Evolutionary conservation across 768 basidiomycete species (phyloP), one percentile per base, ranked within the genome.

Genomic region (Pulveroboletus sp.): DNA sequence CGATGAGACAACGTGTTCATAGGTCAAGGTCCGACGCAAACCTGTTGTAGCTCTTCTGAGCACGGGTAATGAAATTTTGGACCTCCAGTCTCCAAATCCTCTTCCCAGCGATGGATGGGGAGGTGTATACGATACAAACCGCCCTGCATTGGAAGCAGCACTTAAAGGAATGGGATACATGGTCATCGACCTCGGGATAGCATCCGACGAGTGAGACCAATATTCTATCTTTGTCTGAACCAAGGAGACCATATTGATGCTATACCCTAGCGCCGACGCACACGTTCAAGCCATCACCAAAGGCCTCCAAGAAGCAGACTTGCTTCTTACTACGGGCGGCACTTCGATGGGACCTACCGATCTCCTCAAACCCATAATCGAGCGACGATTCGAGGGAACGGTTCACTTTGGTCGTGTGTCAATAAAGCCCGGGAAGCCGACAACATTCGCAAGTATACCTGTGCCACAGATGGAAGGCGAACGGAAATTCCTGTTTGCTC

Each of bases 271-370:
- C 33, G 69, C 86, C 47, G 63, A 73, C 5, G 72, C 77, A 3
- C 87, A 89, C 58, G 73, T 83, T 18, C 63, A 65, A 9, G 78
- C 79, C 3, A 75, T 95, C 42, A 59, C 66, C 51, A 67, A 65
- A 28, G 90, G 84, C 0, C 71, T 88, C 7, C 71, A 76, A 33
- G 59, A 64, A 17, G 86, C 89, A 0, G 92, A 94, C 60, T 66
- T 95, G 8, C 63, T 95, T 12, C 69, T 94, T 10, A 87, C 89
- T 1, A 95, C 92, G 2, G 92, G 92, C 10, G 92, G 92, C 5
- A 93, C 92, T 5, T 91, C 89, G 2, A 94, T 94, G 92, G 92
- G 92, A 0, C 78, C 91, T 2, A 83, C 82, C 1, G 92, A 94
- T 65, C 75, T 94, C 18, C 69, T 95, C 36, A 93, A 94, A 66